Percentiles rank a stretch among this genome's conserved stretches.
Conservation (phyloP, 139 green algal genomes). For the Chlorella sp. region DNA sequence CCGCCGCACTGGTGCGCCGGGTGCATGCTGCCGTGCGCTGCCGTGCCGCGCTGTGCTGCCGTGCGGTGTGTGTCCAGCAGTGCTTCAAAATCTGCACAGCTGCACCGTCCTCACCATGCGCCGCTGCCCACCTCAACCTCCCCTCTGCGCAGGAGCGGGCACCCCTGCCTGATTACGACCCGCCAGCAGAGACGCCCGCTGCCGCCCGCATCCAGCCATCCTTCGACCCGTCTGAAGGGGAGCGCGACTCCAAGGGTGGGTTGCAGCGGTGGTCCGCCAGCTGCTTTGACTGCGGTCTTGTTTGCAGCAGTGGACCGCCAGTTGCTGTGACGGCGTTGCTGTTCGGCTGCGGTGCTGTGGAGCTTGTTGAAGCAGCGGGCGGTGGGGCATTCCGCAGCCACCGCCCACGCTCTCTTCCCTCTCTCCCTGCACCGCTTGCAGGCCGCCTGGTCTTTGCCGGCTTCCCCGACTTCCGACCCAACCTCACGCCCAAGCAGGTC, state of each 20-base stretch:
- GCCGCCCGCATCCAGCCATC: not conserved
- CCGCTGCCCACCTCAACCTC: too few relatives aligned
- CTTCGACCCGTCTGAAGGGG: not conserved
- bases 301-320: not conserved
- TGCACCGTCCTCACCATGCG: too few relatives aligned
- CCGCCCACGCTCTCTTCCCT: too few relatives aligned
- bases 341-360: not conserved
- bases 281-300: not conserved
- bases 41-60: not conserved
- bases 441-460: constrained; percentile 55
- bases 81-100: not conserved
- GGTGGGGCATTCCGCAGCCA: too few relatives aligned
- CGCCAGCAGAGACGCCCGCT: not conserved
- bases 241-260: constrained; percentile 1
- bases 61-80: not conserved
- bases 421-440: not conserved
- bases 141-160: constrained; percentile 13
- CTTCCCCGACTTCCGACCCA: constrained; percentile 52
- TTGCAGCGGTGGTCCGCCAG: too few relatives aligned
- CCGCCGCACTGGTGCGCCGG: not conserved
- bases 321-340: not conserved
- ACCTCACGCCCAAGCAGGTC: constrained; percentile 49
- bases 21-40: not conserved
- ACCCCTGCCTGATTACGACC: constrained; percentile 10
- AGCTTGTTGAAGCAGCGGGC: not conserved